Conservation (phyloP, 2,329 filamentous ascomycete species). For the Penicillium hesseltinei region DNA sequence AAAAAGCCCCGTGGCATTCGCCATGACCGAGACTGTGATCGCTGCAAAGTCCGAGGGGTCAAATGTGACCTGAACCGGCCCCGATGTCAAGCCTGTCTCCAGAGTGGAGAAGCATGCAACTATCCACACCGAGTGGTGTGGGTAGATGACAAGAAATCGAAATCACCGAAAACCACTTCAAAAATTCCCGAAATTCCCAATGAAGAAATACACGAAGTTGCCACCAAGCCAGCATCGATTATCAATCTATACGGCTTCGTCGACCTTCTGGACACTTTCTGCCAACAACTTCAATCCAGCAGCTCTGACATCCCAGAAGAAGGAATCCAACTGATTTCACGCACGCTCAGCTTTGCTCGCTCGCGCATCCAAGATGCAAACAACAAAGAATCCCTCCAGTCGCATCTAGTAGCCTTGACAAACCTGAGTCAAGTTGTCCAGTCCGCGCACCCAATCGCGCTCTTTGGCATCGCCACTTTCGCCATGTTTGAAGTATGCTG, state of each 20-base stretch:
- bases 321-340: constrained; percentile 25
- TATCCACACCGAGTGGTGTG: constrained; percentile 31
- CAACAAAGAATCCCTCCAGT: constrained; percentile 23
- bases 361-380: constrained; percentile 22
- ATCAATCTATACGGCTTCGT: constrained; percentile 29
- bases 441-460: constrained; percentile 42
- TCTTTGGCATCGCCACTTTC: constrained; percentile 47
- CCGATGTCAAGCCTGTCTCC: constrained; percentile 26
- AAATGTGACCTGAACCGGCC: constrained; percentile 35
- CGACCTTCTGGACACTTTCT: constrained; percentile 25
- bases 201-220: background rate
- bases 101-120: constrained; percentile 19
- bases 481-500: constrained; percentile 48
- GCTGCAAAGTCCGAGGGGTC: constrained; percentile 25
- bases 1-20: constrained; percentile 33
- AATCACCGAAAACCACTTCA: background rate
- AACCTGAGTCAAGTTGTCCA: constrained; percentile 42
- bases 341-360: constrained; percentile 25
- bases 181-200: too few relatives aligned
- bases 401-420: constrained; percentile 36
- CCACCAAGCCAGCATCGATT: constrained; percentile 8
- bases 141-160: constrained; percentile 16
- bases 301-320: constrained; percentile 22
- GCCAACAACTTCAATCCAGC: constrained; percentile 24
- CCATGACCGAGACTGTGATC: constrained; percentile 30